Base-by-base conservation (phyloP, 2,329 filamentous ascomycete genomes). In the Sarocladiaceae sp. region DNA sequence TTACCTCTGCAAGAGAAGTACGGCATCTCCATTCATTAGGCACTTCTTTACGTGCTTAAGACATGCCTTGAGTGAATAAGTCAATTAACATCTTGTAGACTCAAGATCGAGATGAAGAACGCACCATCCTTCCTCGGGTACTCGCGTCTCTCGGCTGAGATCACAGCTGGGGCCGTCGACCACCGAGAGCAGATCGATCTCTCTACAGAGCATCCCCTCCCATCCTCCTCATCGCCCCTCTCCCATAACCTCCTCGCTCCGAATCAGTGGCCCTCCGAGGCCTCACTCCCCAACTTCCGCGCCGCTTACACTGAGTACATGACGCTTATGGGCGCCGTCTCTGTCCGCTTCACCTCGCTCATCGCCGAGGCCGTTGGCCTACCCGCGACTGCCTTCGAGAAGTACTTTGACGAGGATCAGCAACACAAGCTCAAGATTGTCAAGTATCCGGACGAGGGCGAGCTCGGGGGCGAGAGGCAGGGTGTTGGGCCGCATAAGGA, bases 381-480 rank as follows among this genome's bases (percentile, higher is more conserved):
- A 5, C 78, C 83, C 0, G 50, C 72, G 0, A 65, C 74, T 42
- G 86, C 88, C 0, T 94, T 95, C 62, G 69, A 79, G 58, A 80
- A 77, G 55, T 94, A 90, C 70, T 91, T 91, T 64, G 86, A 90
- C 58, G 54, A 73, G 69, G 62, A 75, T 53, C 70, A 78, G 68
- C 88, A 93, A 66, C 87, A 94, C 68, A 94, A 94, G 69, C 74
- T 94, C 55, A 95, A 95, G 69, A 83, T 95, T 48, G 83, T 94
- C 48, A 88, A 86, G 67, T 94, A 93, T 58, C 88, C 88, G 0
- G 88, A 93, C 58, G 62, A 77, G 11, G 63, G 67, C n/a, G 73
- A 80, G 59, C 65, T 85, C 2, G 23, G n/a, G 19, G 61, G 57
- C 3, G 66, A 60, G 50, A 71, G 72, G 26, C 79, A 82, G 53